Base-by-base conservation (phyloP, 495 filamentous ascomycete genomes). In the Penicillium angulare region DNA sequence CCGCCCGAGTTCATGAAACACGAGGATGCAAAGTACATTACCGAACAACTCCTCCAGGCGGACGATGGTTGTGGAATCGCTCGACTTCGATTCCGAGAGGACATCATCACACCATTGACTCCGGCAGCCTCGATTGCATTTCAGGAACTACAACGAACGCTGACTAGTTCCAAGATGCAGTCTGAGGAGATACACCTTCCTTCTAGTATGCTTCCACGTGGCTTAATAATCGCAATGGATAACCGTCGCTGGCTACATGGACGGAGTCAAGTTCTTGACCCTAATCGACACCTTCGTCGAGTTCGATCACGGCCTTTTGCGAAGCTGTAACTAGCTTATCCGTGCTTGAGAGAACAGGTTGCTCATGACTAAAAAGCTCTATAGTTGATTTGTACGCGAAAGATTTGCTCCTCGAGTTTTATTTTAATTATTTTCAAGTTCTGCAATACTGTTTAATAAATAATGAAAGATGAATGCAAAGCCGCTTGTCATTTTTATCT, bases 211-310 rank as follows among this genome's bases (percentile, higher is more conserved):
- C 16, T 74, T 3, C 67, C 60, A 0, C 13, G 42, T 34, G 56
- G 64, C 3, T 56, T 63, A 7, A 61, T 73, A 21, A 33, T 73
- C 27, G 17, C 68, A 17, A 45, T 72, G 27, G 68, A 73, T 48
- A 74, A 72, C 48, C 42, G 55, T 0, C 61, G 67, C 2, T 74
- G 65, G 60, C 44, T 74, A 8, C 69, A 74, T 60, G 44, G 63
- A 3, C 52, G 71, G 13, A 69, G 50, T 32, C 24, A 63, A 2
- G 54, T 74, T 27, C 58, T 46, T 13, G 71, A 74, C 39, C 64
- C 67, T 2, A 32, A 52, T 3, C 56, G 71, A 8, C 61, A 68
- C 27, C 39, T 74, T 15, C 62, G 69, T 2, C 47, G 71, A 8
- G 66, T 74, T 4, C 60, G 71, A 3, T 72, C 66, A 3, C 20